Conservation (phyloP, 1,139 yeast genomes). For the Kurtzmaniella natalensis region DNA sequence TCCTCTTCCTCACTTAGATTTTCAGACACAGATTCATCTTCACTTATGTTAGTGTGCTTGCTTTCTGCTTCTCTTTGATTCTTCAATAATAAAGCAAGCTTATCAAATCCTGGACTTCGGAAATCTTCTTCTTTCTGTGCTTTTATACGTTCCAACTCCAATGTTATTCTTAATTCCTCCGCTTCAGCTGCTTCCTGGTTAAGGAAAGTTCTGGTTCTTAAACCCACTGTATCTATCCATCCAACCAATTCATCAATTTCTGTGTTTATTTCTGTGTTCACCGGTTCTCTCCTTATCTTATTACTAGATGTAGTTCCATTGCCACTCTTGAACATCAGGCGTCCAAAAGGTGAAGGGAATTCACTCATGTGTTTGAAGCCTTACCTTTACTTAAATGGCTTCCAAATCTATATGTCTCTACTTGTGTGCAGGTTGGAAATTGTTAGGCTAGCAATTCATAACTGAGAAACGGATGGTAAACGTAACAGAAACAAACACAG, state of each 20-base stretch:
- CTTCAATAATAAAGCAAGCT: constrained; percentile 26
- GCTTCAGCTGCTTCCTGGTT: constrained; percentile 36
- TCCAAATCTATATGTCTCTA: too few species aligned
- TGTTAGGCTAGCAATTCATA: too few species aligned
- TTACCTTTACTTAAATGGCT: too few species aligned
- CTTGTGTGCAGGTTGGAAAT: background rate
- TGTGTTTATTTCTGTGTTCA: constrained; percentile 1
- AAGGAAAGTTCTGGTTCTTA: constrained; percentile 36
- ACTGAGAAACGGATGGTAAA: too few species aligned
- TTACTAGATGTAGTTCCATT: background rate
- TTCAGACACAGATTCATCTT: background rate
- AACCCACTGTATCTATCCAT: constrained; percentile 50
- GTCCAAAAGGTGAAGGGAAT: constrained; percentile 7
- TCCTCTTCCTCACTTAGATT: constrained; percentile 7
- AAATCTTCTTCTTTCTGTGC: constrained; percentile 23
- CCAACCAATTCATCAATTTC: constrained; percentile 34
- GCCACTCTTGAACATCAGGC: constrained; percentile 1
- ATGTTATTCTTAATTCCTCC: constrained; percentile 23
- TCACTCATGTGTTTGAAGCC: background rate
- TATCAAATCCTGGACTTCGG: constrained; percentile 35
- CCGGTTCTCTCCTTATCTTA: background rate
- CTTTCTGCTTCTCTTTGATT: constrained; percentile 12
- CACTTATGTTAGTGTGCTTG: background rate
- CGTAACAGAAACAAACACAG: too few species aligned
- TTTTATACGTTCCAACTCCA: constrained; percentile 21